A percentile compares a stretch with the other conserved stretches of the same genome.
phyloP scores from a whole-genome alignment of 208 protist species.

The Endotrypanum monterogeii region DNA sequence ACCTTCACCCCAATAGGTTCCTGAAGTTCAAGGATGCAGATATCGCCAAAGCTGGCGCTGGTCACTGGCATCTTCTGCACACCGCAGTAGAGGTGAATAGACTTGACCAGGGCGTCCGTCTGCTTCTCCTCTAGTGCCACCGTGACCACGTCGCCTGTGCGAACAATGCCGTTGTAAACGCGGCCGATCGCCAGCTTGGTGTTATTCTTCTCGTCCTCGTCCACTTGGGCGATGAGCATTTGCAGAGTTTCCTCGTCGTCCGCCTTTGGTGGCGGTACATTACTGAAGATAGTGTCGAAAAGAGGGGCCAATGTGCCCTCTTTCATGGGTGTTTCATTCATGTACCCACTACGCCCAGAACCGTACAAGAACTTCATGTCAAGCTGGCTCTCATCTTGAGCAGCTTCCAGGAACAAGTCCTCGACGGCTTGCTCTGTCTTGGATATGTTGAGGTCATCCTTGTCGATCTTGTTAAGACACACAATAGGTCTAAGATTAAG shows the following conservation, averaged over 20 bases:
- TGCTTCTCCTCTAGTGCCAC: constrained; percentile 84
- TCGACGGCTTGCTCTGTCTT: constrained; percentile 95
- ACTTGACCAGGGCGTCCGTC: constrained; percentile 85
- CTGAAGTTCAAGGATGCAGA: constrained; percentile 83
- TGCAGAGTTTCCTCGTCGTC: constrained; percentile 68
- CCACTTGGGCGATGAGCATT: constrained; percentile 96
- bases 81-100: constrained; percentile 87
- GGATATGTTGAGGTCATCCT: constrained; percentile 87
- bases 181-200: constrained; percentile 94
- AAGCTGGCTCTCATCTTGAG: constrained; percentile 94
- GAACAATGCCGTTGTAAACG: constrained; percentile 89
- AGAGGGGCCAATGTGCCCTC: constrained; percentile 89
- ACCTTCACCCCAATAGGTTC: constrained; percentile 87
- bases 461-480: constrained; percentile 98
- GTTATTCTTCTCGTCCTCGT: constrained; percentile 78
- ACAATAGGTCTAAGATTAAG: constrained; percentile 95
- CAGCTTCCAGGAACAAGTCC: constrained; percentile 96
- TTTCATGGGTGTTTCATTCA: constrained; percentile 72
- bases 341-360: constrained; percentile 92
- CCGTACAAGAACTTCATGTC: constrained; percentile 96
- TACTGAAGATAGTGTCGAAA: constrained; percentile 94
- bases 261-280: constrained; percentile 72
- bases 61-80: constrained; percentile 71
- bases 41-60: constrained; percentile 80
- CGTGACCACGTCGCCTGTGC: constrained; percentile 85